A percentile compares a stretch with the other conserved stretches of the same genome.
Evolutionary conservation across 2,329 filamentous ascomycete species (phyloP).

Genomic region (Monosporascus ibericus): DNA sequence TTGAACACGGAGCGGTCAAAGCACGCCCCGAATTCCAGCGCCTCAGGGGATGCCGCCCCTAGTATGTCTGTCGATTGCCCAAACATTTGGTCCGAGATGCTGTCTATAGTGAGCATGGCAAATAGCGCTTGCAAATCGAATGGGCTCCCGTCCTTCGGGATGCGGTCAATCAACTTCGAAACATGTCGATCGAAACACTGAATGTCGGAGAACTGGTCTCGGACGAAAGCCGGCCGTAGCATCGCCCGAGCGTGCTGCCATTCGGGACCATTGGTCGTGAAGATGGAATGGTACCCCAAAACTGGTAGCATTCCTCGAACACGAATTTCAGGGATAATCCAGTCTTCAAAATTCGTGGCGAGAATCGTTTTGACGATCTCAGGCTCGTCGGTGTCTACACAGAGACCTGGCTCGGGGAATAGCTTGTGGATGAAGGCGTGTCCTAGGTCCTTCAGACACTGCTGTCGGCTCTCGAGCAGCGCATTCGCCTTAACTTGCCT

Average conservation of each 20-base stretch:
- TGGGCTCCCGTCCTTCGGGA: slow-evolving; percentile 48
- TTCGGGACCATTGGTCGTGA: slow-evolving; percentile 44
- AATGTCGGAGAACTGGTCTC: slow-evolving; percentile 58
- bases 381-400: slow-evolving; percentile 19
- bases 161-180: slow-evolving; percentile 48
- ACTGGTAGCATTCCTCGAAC: slow-evolving; percentile 33
- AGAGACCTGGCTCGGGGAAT: slow-evolving; percentile 13
- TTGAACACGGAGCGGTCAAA: slow-evolving; percentile 42
- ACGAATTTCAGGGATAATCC: slow-evolving; percentile 34
- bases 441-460: slow-evolving; percentile 8
- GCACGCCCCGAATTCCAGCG: slow-evolving; percentile 36
- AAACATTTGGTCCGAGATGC: slow-evolving; percentile 60
- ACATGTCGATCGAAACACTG: slow-evolving; percentile 66
- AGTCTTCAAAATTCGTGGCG: slow-evolving; percentile 43
- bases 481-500: slow-evolving; percentile 7
- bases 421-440: slow-evolving; percentile 18
- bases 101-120: slow-evolving; percentile 60
- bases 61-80: slow-evolving; percentile 37
- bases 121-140: slow-evolving; percentile 61
- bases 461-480: slow-evolving; percentile 12
- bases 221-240: slow-evolving; percentile 47
- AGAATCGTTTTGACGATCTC: slow-evolving; percentile 51
- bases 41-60: slow-evolving; percentile 28
- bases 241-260: slow-evolving; percentile 49
- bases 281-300: slow-evolving; percentile 47